These are phyloP conservation scores for Ogataea paradorogensis DNA, from an alignment of 805 yeast genomes.

Conservation along the genomic window DNA sequence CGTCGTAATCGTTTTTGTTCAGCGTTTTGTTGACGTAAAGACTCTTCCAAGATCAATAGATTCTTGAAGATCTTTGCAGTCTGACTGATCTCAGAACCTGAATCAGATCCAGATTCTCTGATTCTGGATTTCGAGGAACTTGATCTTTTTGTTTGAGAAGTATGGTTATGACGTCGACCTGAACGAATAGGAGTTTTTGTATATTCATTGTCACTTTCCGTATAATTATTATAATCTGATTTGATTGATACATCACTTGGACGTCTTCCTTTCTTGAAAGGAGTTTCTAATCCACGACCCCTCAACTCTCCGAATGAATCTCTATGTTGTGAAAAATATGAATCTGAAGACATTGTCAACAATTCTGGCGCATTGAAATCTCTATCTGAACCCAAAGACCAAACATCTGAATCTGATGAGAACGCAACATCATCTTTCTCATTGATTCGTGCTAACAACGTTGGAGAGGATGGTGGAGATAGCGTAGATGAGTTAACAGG, in stretches of 20 bases:
- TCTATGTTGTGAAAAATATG: constrained; percentile 34
- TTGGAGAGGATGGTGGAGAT: constrained; percentile 33
- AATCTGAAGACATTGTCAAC: constrained; percentile 31
- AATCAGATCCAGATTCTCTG: constrained; percentile 11
- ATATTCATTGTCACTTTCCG: constrained; percentile 25
- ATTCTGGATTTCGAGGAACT: constrained; percentile 17
- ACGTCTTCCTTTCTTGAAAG: constrained; percentile 20
- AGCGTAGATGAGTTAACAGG: constrained; percentile 10
- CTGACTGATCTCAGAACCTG: constrained; percentile 24
- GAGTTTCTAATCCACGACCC: constrained; percentile 21
- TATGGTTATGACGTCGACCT: constrained; percentile 14
- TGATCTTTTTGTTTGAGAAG: constrained; percentile 19
- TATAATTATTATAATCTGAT: constrained; percentile 20
- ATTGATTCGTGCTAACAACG: constrained; percentile 25
- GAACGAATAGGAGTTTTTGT: constrained; percentile 20
- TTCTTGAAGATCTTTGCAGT: constrained; percentile 77
- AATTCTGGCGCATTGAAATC: constrained; percentile 13
- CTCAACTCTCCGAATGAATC: constrained; percentile 25
- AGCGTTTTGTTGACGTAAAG: constrained; percentile 75
- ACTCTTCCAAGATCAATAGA: constrained; percentile 79
- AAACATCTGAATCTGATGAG: constrained; percentile 31
- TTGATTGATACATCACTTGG: constrained; percentile 29
- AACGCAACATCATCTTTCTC: constrained; percentile 33
- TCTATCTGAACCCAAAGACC: constrained; percentile 28
- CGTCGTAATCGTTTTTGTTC: constrained; percentile 65